Conservation (phyloP, 169 alveolate genomes). For the Pseudocohnilembus persalinus region DNA sequence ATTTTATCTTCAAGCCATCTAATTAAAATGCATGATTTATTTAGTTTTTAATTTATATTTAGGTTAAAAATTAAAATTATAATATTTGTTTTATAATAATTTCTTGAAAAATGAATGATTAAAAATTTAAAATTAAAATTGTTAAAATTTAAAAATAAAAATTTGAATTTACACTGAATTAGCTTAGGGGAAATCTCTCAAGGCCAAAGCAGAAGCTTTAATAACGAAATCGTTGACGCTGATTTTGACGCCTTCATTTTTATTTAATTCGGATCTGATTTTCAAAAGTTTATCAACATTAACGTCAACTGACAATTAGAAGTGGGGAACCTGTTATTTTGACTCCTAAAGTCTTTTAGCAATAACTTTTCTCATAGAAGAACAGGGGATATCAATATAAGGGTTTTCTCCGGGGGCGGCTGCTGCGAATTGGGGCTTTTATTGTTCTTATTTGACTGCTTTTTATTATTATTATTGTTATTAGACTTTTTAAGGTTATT, state of each 20-base stretch:
- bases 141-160: too few relatives aligned
- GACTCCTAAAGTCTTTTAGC: constrained; percentile 60
- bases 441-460: neutral
- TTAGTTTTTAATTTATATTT: too few relatives aligned
- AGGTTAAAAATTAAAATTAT: too few relatives aligned
- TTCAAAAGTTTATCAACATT: constrained; percentile 55
- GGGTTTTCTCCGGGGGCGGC: constrained; percentile 35
- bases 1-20: constrained; percentile 67
- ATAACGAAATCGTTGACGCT: constrained; percentile 75
- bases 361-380: constrained; percentile 64
- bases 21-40: too few relatives aligned
- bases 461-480: neutral
- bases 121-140: too few relatives aligned
- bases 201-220: constrained; percentile 74
- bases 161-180: constrained; percentile 34
- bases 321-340: constrained; percentile 65
- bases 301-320: constrained; percentile 59
- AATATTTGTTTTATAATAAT: too few relatives aligned
- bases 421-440: constrained; percentile 17
- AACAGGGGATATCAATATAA: constrained; percentile 45
- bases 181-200: constrained; percentile 67
- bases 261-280: constrained; percentile 59
- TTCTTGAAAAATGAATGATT: too few relatives aligned
- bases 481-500: neutral
- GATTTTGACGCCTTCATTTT: constrained; percentile 45